Percentiles rank a stretch among this genome's conserved stretches.
Evolutionary conservation across 495 filamentous ascomycete species (phyloP).

Genomic region (Amphirosellinia nigrospora): DNA sequence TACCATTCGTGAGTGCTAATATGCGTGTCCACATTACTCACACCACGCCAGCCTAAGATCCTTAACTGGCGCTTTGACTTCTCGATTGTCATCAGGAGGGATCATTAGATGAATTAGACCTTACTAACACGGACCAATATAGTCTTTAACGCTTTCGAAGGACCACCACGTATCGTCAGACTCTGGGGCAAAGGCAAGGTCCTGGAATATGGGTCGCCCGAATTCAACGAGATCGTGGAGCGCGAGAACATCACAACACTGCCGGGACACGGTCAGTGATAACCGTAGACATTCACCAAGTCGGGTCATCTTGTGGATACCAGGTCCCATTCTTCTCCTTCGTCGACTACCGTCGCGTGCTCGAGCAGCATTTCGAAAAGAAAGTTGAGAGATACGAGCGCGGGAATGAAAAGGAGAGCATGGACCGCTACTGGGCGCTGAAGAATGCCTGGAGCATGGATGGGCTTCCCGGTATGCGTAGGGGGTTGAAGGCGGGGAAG

Average conservation of each 20-base stretch:
- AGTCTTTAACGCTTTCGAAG: conserved; percentile 72
- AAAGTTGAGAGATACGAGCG: conserved; percentile 47
- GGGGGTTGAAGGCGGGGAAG: conserved; percentile 48
- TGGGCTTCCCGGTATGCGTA: conserved; percentile 57
- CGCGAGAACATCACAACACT: conserved; percentile 50
- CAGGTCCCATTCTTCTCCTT: conserved; percentile 61
- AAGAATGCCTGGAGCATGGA: conserved; percentile 63
- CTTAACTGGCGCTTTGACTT: not conserved
- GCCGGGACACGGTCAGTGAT: conserved; percentile 67
- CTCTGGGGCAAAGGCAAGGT: conserved; percentile 73
- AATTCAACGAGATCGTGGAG: conserved; percentile 55
- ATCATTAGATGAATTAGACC: not conserved
- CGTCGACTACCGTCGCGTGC: conserved; percentile 50
- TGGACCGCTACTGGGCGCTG: conserved; percentile 64
- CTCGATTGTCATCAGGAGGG: not conserved
- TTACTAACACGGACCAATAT: not conserved
- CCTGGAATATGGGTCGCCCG: conserved; percentile 60
- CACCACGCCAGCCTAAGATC: not conserved
- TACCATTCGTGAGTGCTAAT: conserved; percentile 53
- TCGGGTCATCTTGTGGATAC: conserved; percentile 59
- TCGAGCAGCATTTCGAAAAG: conserved; percentile 57
- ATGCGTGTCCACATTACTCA: not conserved
- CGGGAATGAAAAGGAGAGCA: conserved; percentile 55
- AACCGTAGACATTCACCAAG: conserved; percentile 70
- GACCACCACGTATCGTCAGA: conserved; percentile 68